phyloP scores from a whole-genome alignment of 306 rosid species.

The Rosa lucieae region DNA sequence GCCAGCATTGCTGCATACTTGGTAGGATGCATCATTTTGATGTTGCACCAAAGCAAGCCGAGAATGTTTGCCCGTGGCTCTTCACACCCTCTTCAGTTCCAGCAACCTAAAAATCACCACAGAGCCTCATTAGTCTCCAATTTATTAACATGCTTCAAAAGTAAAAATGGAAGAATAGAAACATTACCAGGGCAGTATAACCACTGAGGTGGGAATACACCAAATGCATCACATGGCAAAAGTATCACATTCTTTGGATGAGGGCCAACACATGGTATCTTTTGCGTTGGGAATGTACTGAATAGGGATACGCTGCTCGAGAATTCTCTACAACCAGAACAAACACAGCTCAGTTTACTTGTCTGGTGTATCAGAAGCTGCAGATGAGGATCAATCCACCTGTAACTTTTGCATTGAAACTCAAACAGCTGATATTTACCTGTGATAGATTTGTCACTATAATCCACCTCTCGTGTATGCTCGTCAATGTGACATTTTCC shows the following conservation, averaged over 20 bases:
- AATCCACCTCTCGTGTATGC: conserved; percentile 75
- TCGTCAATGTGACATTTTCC: conserved; percentile 84
- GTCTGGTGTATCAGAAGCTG: neutral
- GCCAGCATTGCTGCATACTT: conserved; percentile 91
- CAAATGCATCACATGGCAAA: conserved; percentile 91
- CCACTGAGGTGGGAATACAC: conserved; percentile 94
- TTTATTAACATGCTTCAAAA: neutral
- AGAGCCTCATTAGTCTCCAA: neutral
- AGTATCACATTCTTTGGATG: conserved; percentile 90
- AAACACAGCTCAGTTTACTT: neutral
- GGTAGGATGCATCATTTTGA: conserved; percentile 62
- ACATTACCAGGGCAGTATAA: conserved; percentile 76
- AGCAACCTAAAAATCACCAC: conserved; percentile 56
- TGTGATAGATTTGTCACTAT: conserved; percentile 70
- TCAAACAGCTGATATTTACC: conserved; percentile 36
- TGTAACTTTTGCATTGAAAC: neutral
- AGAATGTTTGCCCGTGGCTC: conserved; percentile 89
- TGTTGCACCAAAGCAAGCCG: conserved; percentile 94
- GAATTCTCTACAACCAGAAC: conserved; percentile 63
- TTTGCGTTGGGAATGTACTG: conserved; percentile 87
- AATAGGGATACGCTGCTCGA: conserved; percentile 78
- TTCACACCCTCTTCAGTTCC: conserved; percentile 90
- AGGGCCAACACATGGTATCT: conserved; percentile 85
- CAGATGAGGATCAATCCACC: neutral
- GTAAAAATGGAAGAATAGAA: neutral